Evolutionary conservation across 108 stramenopile species (phyloP), one percentile per base, ranked within the genome.

Genomic region (Conticribra guillardii): DNA sequence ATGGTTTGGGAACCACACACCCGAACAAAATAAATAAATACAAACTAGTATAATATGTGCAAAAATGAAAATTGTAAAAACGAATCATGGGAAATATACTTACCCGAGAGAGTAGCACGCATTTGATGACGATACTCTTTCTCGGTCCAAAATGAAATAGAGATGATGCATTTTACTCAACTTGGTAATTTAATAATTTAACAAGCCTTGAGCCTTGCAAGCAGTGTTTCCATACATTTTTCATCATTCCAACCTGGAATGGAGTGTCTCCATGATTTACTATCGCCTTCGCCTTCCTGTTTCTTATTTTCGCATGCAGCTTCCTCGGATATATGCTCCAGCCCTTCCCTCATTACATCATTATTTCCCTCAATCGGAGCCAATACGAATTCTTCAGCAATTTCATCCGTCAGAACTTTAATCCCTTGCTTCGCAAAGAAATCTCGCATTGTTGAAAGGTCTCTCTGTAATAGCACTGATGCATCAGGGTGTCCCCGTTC

Each of bases 371-470:
- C 33, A 67, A 52, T 32, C 9, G 64, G 28, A 37, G 64, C 48
- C 51, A 83, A 32, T 1, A 89, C 80, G 51, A 82, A 85, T 16
- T 83, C 70, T 33, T 65, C 26, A 16, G 61, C 41, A 80, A 80
- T 63, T 4, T 60, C 33, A 0, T 32, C 26, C 0, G 60, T 17
- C 55, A 83, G 22, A 2, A 85, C 80, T 31, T 71, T 60, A 30
- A 90, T 82, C 4, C 85, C 89, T 54, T 76, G 70, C 31, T 79
- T 71, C 23, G 19, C 51, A 60, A 93, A 93, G 66, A 93, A 93
- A 5, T 71, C 63, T 30, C 60, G 53, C 31, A 93, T 86, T 5
- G 79, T 72, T 16, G 54, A 41, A 41, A 93, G 48, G 64, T 93
- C 92, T 32, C 92, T 82, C 4, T 37, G 23, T 3, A 93, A 69